Base-by-base conservation (phyloP, 2,329 filamentous ascomycete genomes). In the Iodosphaeria phyllophila region DNA sequence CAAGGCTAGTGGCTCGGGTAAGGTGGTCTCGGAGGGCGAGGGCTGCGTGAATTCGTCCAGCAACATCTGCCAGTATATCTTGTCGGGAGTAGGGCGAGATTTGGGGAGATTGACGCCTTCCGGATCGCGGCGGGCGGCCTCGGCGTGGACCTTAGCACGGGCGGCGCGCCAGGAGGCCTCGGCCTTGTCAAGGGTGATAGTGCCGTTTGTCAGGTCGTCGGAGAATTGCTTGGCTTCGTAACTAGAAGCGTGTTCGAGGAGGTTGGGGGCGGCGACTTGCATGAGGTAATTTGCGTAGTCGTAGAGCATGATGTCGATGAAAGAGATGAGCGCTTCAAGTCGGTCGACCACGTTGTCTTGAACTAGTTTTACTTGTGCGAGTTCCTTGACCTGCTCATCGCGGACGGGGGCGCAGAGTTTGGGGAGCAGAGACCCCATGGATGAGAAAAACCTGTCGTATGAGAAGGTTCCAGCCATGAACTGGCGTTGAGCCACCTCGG, bases 231-330 rank as follows among this genome's bases (percentile, higher is more conserved):
- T 72, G n/a, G 69, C 61, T 41, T 89, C 79, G 43, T 86, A 86
- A 10, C 69, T 60, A 2, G 70, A 54, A 2, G 76, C 70, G 33
- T 78, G 72, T 33, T 74, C 65, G 27, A 82, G 67, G 26, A 89
- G 59, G 5, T 67, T 66, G 1, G 76, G 75, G 2, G 74, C 74
- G 1, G 72, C 71, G 15, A 74, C 64, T 44, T 72, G 69, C 24
- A 89, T 54, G 37, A 84, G 59, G 41, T 80, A 86, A 43, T 89
- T 89, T 30, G 77, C 74, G 40, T 84, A 83, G 39, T 89, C 79
- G 30, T 80, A 69, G 13, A 77, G 66, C 52, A 86, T 73, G 18
- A 75, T 54, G 38, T 89, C 75, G 28, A 84, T 76, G 35, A 80
- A 75, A 16, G 70, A 65, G 27, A 82, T 64, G 2, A 89, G 56